A percentile compares a stretch with the other conserved stretches of the same genome.
phyloP scores from a whole-genome alignment of 306 rosid species.

The Prunus mume region DNA sequence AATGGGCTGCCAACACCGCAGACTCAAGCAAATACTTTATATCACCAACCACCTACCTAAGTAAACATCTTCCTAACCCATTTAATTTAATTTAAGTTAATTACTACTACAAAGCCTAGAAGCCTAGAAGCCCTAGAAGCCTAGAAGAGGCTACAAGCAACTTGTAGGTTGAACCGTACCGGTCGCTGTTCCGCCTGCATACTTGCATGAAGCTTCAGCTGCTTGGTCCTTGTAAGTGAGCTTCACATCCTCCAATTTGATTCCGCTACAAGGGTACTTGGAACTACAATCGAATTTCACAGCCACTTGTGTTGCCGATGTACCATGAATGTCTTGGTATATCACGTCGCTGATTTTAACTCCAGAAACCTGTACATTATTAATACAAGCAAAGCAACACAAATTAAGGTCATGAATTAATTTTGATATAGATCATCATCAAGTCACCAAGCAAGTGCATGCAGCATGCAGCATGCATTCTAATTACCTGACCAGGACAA shows the following conservation, averaged over 20 bases:
- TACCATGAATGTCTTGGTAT: slow-evolving; percentile 27
- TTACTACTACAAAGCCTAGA: background rate
- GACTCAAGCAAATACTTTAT: background rate
- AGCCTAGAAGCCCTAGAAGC: too few species aligned
- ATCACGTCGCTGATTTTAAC: slow-evolving; percentile 28
- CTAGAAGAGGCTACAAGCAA: slow-evolving; percentile 17
- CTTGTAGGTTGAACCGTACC: slow-evolving; percentile 32
- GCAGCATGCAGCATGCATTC: too few species aligned
- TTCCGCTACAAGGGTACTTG: slow-evolving; percentile 22
- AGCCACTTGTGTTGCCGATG: slow-evolving; percentile 33
- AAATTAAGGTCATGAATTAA: too few species aligned
- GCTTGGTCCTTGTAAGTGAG: slow-evolving; percentile 21
- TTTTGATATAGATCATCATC: too few species aligned
- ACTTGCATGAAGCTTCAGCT: slow-evolving; percentile 21
- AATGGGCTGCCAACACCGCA: slow-evolving; percentile 15
- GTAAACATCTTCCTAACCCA: background rate
- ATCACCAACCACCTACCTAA: background rate
- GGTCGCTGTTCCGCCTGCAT: slow-evolving; percentile 24
- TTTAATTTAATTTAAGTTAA: background rate
- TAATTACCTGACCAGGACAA: slow-evolving; percentile 43
- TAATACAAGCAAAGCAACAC: too few species aligned
- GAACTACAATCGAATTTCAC: slow-evolving; percentile 38
- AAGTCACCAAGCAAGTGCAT: too few species aligned
- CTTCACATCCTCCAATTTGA: slow-evolving; percentile 27
- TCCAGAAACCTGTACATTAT: slow-evolving; percentile 13